phyloP scores from a whole-genome alignment of 805 yeast genomes.

The Nakazawaea pomicola region DNA sequence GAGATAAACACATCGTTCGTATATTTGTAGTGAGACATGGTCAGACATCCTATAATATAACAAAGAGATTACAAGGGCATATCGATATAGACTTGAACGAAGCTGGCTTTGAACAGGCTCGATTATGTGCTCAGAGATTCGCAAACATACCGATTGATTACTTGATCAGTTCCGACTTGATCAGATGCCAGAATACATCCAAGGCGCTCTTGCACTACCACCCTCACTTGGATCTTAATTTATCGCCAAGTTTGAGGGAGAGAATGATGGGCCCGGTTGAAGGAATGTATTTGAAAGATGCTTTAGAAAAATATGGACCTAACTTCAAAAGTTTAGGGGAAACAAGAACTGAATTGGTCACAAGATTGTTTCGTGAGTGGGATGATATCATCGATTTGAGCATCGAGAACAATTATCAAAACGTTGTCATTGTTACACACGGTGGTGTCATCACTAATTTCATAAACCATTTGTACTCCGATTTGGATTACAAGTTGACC shows the following conservation, averaged over 20 bases:
- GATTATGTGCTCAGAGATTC: constrained; percentile 42
- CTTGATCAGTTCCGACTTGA: constrained; percentile 47
- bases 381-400: constrained; percentile 34
- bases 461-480: constrained; percentile 42
- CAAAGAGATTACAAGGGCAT: constrained; percentile 78
- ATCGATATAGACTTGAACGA: constrained; percentile 58
- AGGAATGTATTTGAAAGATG: constrained; percentile 68
- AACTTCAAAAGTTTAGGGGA: constrained; percentile 68
- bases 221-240: constrained; percentile 23
- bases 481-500: constrained; percentile 31
- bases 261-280: constrained; percentile 75
- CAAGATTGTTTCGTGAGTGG: constrained; percentile 46
- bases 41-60: constrained; percentile 68
- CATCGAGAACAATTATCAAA: constrained; percentile 29
- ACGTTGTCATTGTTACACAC: constrained; percentile 65
- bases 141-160: constrained; percentile 37
- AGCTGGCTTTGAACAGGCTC: constrained; percentile 59
- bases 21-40: constrained; percentile 77
- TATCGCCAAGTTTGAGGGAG: constrained; percentile 54
- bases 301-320: constrained; percentile 51
- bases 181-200: constrained; percentile 59
- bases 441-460: constrained; percentile 76
- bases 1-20: constrained; percentile 17
- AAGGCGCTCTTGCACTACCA: constrained; percentile 31
- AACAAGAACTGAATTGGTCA: constrained; percentile 35